phyloP scores from a whole-genome alignment of 805 yeast genomes.

The Teunomyces lycoperdinae region DNA sequence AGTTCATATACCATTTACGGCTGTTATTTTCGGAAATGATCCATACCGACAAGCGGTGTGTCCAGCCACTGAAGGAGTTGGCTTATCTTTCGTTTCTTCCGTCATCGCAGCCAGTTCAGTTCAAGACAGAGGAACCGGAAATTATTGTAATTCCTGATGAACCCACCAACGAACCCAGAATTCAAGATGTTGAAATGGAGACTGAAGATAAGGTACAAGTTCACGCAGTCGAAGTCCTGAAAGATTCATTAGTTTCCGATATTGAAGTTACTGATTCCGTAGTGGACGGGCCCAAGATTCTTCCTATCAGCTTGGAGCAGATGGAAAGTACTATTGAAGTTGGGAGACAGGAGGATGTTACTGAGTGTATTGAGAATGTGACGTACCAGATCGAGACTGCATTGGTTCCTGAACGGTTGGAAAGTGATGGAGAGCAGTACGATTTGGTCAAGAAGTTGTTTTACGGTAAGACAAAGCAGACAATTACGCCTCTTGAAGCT shows the following conservation, averaged over 20 bases:
- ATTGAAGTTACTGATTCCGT: neutral
- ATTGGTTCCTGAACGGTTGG: conserved; percentile 61
- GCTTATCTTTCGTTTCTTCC: conserved; percentile 87
- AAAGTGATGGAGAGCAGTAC: conserved; percentile 72
- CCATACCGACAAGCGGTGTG: conserved; percentile 56
- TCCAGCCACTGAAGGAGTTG: conserved; percentile 77
- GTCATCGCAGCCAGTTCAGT: conserved; percentile 61
- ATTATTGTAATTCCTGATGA: conserved; percentile 8
- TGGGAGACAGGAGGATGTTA: conserved; percentile 95
- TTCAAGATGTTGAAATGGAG: conserved; percentile 5
- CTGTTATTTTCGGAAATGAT: conserved; percentile 70
- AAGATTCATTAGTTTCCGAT: neutral
- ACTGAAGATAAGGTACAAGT: conserved; percentile 4
- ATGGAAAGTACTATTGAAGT: conserved; percentile 72
- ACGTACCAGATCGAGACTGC: conserved; percentile 89
- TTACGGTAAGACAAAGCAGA: conserved; percentile 83
- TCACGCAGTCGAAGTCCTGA: neutral
- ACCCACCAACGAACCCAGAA: conserved; percentile 5
- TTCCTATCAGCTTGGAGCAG: conserved; percentile 54
- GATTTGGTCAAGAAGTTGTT: conserved; percentile 80
- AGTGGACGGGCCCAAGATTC: conserved; percentile 13
- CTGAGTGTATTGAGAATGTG: conserved; percentile 95
- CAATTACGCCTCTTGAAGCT: conserved; percentile 55
- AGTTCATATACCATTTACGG: conserved; percentile 72
- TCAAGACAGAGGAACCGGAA: conserved; percentile 29